Percentiles rank a stretch among this genome's conserved stretches.
These are phyloP conservation scores for Galerina marginata DNA, from an alignment of 768 basidiomycete genomes.

Conservation along the genomic window DNA sequence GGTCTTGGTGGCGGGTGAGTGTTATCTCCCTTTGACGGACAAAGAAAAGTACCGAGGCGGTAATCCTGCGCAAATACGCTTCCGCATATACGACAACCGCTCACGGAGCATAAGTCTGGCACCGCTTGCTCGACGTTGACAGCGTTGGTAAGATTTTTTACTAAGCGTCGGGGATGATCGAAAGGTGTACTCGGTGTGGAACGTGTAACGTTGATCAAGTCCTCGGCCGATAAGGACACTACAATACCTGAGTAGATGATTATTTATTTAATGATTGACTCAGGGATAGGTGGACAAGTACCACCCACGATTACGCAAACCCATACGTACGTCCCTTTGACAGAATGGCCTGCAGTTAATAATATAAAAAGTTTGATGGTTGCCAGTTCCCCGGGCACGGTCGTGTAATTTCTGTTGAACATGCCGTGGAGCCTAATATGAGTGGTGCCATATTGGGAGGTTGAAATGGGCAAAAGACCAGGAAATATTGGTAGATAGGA, in stretches of 20 bases:
- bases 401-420: conserved; percentile 1
- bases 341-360: no score
- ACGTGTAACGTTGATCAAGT: conserved; percentile 3
- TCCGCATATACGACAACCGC: no score
- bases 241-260: no score
- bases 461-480: neutral
- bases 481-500: neutral
- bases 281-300: no score
- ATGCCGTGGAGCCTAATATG: conserved; percentile 1
- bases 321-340: no score
- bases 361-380: neutral
- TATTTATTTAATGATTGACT: no score
- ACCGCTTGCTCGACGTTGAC: neutral
- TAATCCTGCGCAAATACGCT: no score
- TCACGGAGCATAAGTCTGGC: neutral
- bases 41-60: no score
- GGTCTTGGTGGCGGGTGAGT: no score
- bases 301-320: no score
- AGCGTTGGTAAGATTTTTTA: neutral
- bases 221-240: neutral
- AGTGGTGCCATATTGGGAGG: neutral
- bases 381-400: conserved; percentile 2
- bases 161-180: conserved; percentile 8
- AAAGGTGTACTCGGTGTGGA: conserved; percentile 1
- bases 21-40: no score